A percentile compares a stretch with the other conserved stretches of the same genome.
These are phyloP conservation scores for Pouteria glomerata DNA, from an alignment of 148 eudicot genomes.

Conservation along the genomic window DNA sequence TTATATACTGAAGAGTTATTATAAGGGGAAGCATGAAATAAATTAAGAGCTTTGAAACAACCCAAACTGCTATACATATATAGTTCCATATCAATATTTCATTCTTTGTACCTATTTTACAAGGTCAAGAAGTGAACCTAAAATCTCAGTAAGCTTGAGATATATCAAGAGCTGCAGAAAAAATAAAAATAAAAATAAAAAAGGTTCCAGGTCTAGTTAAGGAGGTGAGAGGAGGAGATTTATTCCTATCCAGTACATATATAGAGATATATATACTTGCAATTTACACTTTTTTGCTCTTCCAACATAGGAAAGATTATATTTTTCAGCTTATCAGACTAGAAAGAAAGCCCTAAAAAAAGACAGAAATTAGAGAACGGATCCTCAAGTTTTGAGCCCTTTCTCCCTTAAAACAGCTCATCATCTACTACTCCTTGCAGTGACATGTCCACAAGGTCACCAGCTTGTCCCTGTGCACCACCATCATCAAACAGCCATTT, in stretches of 20 bases:
- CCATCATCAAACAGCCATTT: constrained; percentile 78
- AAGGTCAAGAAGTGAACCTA: constrained; percentile 1
- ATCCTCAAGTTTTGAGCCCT: background rate
- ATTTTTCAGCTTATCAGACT: background rate
- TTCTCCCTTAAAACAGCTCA: constrained; percentile 38
- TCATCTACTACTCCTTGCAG: constrained; percentile 37
- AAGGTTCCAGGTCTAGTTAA: background rate
- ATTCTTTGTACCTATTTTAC: too few species aligned
- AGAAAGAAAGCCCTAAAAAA: background rate
- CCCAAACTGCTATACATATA: too few species aligned
- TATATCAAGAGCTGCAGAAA: background rate
- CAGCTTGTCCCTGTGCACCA: constrained; percentile 37
- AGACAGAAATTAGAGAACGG: background rate
- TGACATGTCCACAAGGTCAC: constrained; percentile 41
- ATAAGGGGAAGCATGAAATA: too few species aligned
- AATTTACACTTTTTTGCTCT: constrained; percentile 3
- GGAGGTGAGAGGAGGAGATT: background rate
- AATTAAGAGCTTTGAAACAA: too few species aligned
- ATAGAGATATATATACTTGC: background rate
- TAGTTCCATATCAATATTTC: too few species aligned
- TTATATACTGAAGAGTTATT: background rate
- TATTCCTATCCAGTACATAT: background rate
- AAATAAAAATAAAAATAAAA: background rate
- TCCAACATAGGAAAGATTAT: background rate
- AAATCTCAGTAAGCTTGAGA: background rate